Evolutionary conservation across 306 rosid genomes (phyloP).

Genomic region (Prunus mongolica): DNA sequence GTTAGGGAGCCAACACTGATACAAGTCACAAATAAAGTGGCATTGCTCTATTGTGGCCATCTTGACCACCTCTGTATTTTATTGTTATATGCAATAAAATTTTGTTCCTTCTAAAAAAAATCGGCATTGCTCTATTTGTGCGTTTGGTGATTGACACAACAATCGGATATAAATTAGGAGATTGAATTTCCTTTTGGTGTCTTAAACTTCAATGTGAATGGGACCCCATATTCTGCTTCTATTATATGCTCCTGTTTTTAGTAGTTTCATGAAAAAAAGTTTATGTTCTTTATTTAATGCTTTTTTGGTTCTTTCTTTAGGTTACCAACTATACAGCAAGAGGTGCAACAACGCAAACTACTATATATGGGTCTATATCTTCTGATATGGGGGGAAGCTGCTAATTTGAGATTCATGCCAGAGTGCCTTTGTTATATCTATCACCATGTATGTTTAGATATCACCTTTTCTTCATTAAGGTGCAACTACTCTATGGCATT

Average conservation of each 20-base stretch:
- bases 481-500: neutral
- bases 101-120: neutral
- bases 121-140: neutral
- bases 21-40: neutral
- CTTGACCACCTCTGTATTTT: too few species aligned
- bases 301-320: constrained; percentile 39
- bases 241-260: too few species aligned
- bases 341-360: constrained; percentile 95
- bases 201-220: neutral
- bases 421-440: constrained; percentile 98
- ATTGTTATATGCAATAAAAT: too few species aligned
- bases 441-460: constrained; percentile 69
- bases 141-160: neutral
- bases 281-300: neutral
- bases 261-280: neutral
- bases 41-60: neutral
- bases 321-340: constrained; percentile 98
- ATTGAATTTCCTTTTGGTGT: neutral
- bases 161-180: neutral
- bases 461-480: neutral
- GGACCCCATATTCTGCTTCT: neutral
- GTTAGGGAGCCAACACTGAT: neutral
- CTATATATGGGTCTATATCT: constrained; percentile 96
- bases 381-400: constrained; percentile 99
- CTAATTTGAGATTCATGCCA: constrained; percentile 97